Evolutionary conservation across 2,329 filamentous ascomycete species (phyloP).

Genomic region (Scedosporium dehoogii): DNA sequence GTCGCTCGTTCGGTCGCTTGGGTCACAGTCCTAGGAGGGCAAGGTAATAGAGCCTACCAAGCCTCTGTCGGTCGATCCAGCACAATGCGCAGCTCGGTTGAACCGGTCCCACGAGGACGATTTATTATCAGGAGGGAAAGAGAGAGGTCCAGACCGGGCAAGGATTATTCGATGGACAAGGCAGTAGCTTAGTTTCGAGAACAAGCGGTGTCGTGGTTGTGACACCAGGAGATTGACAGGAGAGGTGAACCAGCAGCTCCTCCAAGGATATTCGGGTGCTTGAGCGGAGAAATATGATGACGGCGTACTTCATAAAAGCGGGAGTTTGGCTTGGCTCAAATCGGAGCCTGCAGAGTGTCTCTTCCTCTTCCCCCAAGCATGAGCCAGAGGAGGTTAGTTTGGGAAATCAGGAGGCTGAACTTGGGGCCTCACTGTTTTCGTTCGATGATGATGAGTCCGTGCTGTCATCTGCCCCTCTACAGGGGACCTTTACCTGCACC

Average conservation of each 20-base stretch:
- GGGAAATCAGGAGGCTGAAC: slow-evolving; percentile 4
- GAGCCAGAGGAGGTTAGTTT: background rate
- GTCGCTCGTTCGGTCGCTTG: background rate
- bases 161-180: no score
- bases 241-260: background rate
- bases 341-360: background rate
- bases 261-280: background rate
- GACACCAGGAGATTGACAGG: background rate
- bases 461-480: background rate
- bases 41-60: no score
- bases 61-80: no score
- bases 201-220: no score
- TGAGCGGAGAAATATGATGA: background rate
- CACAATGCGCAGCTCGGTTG: no score
- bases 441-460: background rate
- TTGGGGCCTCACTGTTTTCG: background rate
- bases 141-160: no score
- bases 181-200: no score
- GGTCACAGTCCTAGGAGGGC: no score
- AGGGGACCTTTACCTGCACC: background rate
- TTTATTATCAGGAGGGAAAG: no score
- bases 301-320: background rate
- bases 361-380: background rate
- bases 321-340: background rate
- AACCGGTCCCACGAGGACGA: no score